Evolutionary conservation across 306 rosid genomes (phyloP).

Genomic region (Datisca glomerata): DNA sequence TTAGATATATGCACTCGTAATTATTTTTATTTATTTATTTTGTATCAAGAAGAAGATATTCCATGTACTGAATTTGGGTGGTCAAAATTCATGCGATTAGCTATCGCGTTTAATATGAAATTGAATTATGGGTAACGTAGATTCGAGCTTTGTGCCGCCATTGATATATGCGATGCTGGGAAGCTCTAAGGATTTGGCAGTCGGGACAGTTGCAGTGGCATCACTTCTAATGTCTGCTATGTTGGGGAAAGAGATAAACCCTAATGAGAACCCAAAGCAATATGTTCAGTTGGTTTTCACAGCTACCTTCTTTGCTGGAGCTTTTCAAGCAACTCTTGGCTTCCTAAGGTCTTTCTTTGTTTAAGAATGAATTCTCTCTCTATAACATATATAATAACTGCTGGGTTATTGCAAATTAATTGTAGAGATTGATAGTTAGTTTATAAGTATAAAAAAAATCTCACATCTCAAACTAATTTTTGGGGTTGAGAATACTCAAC

Average conservation of each 20-base stretch:
- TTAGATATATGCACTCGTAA: no score
- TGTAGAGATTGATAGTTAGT: no score
- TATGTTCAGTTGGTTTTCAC: slow-evolving; percentile 76
- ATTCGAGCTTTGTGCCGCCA: slow-evolving; percentile 54
- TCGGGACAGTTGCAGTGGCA: slow-evolving; percentile 46
- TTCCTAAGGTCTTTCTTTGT: slow-evolving; percentile 39
- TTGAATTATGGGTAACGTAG: slow-evolving; percentile 12
- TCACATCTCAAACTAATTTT: no score
- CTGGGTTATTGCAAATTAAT: no score
- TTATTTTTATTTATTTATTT: neutral
- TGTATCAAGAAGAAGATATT: no score
- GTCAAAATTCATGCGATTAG: neutral
- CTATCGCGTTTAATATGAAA: neutral
- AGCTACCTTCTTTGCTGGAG: slow-evolving; percentile 69
- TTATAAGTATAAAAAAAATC: no score
- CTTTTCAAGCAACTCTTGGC: slow-evolving; percentile 63
- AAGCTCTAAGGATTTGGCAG: slow-evolving; percentile 43
- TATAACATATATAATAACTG: no score
- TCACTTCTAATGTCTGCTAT: slow-evolving; percentile 31
- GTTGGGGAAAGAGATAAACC: slow-evolving; percentile 25
- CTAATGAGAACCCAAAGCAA: slow-evolving; percentile 39
- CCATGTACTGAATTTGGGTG: no score
- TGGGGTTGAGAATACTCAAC: no score
- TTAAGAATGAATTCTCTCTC: neutral
- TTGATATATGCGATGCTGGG: slow-evolving; percentile 43